These are phyloP conservation scores for Ilex aquifolium DNA, from an alignment of 257 asterid genomes.

Conservation along the genomic window DNA sequence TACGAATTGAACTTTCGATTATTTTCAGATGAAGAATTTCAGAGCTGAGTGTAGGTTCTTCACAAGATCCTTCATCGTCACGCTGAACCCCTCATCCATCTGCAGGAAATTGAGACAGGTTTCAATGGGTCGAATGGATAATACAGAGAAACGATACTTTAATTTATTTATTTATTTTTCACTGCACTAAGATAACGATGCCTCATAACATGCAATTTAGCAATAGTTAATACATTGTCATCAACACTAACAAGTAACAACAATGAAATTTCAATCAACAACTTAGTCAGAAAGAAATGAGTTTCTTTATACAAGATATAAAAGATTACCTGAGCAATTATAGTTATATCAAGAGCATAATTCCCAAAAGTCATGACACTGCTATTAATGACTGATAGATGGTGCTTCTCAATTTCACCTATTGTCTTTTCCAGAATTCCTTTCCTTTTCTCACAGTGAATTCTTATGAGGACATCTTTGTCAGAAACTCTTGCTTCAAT, in stretches of 20 bases:
- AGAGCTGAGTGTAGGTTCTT: slow-evolving; percentile 26
- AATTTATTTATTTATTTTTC: neutral
- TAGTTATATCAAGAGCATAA: slow-evolving; percentile 52
- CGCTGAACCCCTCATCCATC: slow-evolving; percentile 25
- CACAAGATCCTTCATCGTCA: slow-evolving; percentile 33
- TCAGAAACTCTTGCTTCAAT: slow-evolving; percentile 52
- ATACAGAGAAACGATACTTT: too few species aligned
- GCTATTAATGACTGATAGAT: slow-evolving; percentile 50
- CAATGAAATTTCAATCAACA: too few species aligned
- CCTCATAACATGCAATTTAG: too few species aligned
- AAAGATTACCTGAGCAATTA: slow-evolving; percentile 57
- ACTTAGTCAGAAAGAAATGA: too few species aligned
- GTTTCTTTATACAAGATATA: too few species aligned
- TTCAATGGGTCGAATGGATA: too few species aligned
- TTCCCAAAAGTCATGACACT: slow-evolving; percentile 57
- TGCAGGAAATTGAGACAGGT: slow-evolving; percentile 12
- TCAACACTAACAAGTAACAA: too few species aligned
- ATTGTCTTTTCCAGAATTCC: slow-evolving; percentile 44
- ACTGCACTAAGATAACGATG: neutral
- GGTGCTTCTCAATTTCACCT: slow-evolving; percentile 53
- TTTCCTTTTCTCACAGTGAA: slow-evolving; percentile 66
- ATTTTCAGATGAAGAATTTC: slow-evolving; percentile 19
- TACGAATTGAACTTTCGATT: neutral
- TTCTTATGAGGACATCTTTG: slow-evolving; percentile 45
- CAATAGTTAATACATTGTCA: too few species aligned